Base-by-base conservation (phyloP, 2,329 filamentous ascomycete species). In the Emergomyces orientalis region DNA sequence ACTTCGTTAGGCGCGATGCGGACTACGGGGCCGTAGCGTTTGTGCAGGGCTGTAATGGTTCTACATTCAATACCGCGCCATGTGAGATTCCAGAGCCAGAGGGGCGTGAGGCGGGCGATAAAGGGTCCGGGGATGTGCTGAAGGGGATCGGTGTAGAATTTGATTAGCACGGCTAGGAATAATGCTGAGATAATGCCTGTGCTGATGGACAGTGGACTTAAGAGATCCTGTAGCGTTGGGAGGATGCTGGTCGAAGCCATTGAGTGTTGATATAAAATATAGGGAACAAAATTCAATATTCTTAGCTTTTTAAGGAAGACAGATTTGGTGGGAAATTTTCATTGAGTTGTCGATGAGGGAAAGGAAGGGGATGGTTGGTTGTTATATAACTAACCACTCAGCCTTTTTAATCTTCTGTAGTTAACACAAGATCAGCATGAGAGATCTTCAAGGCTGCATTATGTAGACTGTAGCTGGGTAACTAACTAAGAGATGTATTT, bases 21-120 rank as follows among this genome's bases (percentile, higher is more conserved):
- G 14, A 19, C 52, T 19, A 37, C 27, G 22, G 52, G 9, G 4
- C 52, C 27, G 27, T 56, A 25, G 22, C 34, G 22, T 19, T 37
- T 56, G 6, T 56, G 52, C 7, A 56, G 52, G 5, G 52, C 52
- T 8, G 52, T 25, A 17, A 56, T 34, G 52, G 52, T 32, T 11
- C 52, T 19, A 14, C 52, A 27, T 19, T 56, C 52, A 14, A 56
- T 32, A 2, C 52, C 52, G 52, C 27, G 22, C 27, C 17, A 37
- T 6, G 52, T 56, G 27, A 56, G 52, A 14, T 34, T n/a, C 52
- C 52, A 56, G 52, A 56, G 52, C 52, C 27, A 56, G 27, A 56
- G 52, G 7, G 52, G 52, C 4, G 52, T 56, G 52, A 56, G 27
- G 1, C 34, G 52, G 19, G 52, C 52, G 27, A 56, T 56, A 27